A percentile compares a stretch with the other conserved stretches of the same genome.
phyloP scores from a whole-genome alignment of 805 yeast genomes.

The Cyberlindnera galapagoensis region DNA sequence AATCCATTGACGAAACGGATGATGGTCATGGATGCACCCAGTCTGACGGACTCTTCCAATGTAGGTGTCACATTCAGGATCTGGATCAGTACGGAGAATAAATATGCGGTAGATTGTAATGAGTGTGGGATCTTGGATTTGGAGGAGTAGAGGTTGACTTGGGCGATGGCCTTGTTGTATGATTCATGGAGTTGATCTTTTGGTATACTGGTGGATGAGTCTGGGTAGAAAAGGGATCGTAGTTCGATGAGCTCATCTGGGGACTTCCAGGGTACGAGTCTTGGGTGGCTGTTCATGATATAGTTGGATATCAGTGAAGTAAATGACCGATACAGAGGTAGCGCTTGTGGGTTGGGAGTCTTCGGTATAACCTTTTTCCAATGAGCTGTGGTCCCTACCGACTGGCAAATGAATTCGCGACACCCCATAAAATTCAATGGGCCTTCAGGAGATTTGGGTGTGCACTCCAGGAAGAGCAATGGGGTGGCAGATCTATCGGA shows the following conservation, averaged over 20 bases:
- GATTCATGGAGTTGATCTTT: constrained; percentile 1
- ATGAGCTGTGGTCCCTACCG: no score
- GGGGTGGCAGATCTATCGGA: no score
- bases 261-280: constrained; percentile 4
- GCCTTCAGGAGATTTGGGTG: no score
- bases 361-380: no score
- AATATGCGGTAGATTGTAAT: constrained; percentile 14
- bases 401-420: no score
- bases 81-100: constrained; percentile 8
- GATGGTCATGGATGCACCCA: constrained; percentile 48
- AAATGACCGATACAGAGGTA: no score
- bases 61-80: not conserved
- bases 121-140: constrained; percentile 15
- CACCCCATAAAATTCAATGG: no score
- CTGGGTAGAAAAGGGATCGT: constrained; percentile 11
- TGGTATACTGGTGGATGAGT: not conserved
- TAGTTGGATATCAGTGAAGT: no score
- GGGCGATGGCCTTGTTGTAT: constrained; percentile 9
- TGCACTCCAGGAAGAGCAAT: no score
- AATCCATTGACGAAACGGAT: constrained; percentile 88
- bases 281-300: constrained; percentile 4
- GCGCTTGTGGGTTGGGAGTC: no score
- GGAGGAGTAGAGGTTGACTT: constrained; percentile 13
- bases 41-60: constrained; percentile 1
- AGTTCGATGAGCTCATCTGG: constrained; percentile 12